These are phyloP conservation scores for Cordyceps pruinosa DNA, from an alignment of 2,329 filamentous ascomycete species.

Conservation along the genomic window DNA sequence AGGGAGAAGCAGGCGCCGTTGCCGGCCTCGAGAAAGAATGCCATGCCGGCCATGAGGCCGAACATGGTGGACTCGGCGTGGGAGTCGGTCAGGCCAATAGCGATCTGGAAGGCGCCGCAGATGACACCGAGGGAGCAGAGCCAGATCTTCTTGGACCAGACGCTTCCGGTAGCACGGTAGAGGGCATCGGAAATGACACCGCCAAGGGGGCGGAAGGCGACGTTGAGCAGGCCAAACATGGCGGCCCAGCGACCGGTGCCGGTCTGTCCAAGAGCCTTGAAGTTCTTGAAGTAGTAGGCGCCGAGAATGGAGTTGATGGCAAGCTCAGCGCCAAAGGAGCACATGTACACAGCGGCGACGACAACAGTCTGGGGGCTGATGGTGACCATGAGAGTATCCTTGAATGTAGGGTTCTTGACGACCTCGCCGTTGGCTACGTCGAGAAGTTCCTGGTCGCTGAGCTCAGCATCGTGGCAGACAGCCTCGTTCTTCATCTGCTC, in stretches of 20 bases:
- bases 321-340: slow-evolving; percentile 58
- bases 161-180: slow-evolving; percentile 31
- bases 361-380: slow-evolving; percentile 48
- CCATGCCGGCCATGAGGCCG: slow-evolving; percentile 68
- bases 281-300: slow-evolving; percentile 54
- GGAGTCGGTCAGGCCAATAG: slow-evolving; percentile 42
- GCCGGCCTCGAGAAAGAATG: slow-evolving; percentile 75
- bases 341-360: slow-evolving; percentile 49
- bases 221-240: slow-evolving; percentile 70
- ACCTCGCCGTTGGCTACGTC: slow-evolving; percentile 47
- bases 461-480: slow-evolving; percentile 26
- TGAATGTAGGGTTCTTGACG: slow-evolving; percentile 49
- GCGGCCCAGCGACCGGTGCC: slow-evolving; percentile 55
- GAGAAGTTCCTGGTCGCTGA: slow-evolving; percentile 40
- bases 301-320: slow-evolving; percentile 55
- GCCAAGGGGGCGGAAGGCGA: slow-evolving; percentile 58
- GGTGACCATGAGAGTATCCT: slow-evolving; percentile 38
- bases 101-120: slow-evolving; percentile 53
- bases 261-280: slow-evolving; percentile 50
- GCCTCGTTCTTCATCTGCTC: slow-evolving; percentile 11
- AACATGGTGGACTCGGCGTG: slow-evolving; percentile 64
- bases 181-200: slow-evolving; percentile 48
- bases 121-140: slow-evolving; percentile 44
- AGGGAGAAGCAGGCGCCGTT: slow-evolving; percentile 85
- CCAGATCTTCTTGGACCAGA: slow-evolving; percentile 22